Conservation (phyloP, 805 yeast species). For the Candida golubevii region DNA sequence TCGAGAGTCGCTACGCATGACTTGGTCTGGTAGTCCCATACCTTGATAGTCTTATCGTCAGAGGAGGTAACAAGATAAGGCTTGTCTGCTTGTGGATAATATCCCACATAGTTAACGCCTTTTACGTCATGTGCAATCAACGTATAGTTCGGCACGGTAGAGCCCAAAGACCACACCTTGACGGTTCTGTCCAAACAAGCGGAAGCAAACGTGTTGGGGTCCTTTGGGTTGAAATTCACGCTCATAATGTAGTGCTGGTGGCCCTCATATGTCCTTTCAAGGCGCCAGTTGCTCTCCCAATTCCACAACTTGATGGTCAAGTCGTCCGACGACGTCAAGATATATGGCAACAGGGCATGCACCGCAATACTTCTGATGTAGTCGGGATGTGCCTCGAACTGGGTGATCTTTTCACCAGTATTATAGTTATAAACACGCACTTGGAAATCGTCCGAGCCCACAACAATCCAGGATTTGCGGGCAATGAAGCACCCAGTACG, state of each 20-base stretch:
- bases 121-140: slow-evolving; percentile 84
- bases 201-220: slow-evolving; percentile 94
- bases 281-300: slow-evolving; percentile 92
- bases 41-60: slow-evolving; percentile 82
- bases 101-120: slow-evolving; percentile 95
- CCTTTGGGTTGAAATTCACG: slow-evolving; percentile 93
- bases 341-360: slow-evolving; percentile 88
- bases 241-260: slow-evolving; percentile 95
- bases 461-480: slow-evolving; percentile 94
- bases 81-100: slow-evolving; percentile 95
- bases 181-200: slow-evolving; percentile 96
- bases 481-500: slow-evolving; percentile 95
- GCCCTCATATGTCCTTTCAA: slow-evolving; percentile 89
- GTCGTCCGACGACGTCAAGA: slow-evolving; percentile 89
- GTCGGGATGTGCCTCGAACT: slow-evolving; percentile 98
- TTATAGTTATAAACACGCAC: slow-evolving; percentile 90
- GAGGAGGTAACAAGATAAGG: slow-evolving; percentile 91
- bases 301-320: slow-evolving; percentile 91
- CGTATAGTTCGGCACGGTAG: slow-evolving; percentile 85
- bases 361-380: slow-evolving; percentile 91
- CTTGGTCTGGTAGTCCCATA: slow-evolving; percentile 98
- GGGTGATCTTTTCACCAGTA: slow-evolving; percentile 90
- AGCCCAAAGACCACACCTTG: slow-evolving; percentile 93
- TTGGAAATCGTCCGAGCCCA: slow-evolving; percentile 94
- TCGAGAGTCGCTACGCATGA: slow-evolving; percentile 90